Base-by-base conservation (phyloP, 306 rosid genomes). In the Herpetospermum pedunculosum region DNA sequence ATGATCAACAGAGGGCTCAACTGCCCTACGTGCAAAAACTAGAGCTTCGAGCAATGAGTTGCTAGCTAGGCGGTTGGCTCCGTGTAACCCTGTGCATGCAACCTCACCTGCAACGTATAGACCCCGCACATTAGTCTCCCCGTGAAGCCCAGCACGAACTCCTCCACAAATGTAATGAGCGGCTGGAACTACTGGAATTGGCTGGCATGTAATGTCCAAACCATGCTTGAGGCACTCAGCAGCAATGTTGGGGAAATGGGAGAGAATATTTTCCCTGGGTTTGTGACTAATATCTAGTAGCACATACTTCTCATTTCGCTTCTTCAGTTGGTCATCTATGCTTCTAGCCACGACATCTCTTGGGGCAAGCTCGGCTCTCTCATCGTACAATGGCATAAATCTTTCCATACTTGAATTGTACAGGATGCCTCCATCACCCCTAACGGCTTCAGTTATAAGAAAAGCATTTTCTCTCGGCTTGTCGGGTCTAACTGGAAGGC, bases 111-210 rank as follows among this genome's bases (percentile, higher is more conserved):
- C 97, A 41, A 94, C 96, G 50, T 81, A 91, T 54, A 94, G 81
- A 55, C 97, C 97, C 47, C 18, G 73, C 10, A 94, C 95, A 32
- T 91, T 89, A 6, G 98, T 94, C 86, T 94, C 96, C 41, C 96
- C 98, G 32, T 86, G 86, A 58, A 94, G 98, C 63, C 97, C 94
- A 4, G 98, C 92, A 9, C 89, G 89, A 67, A 91, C 97, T 59
- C 97, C 98, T 49, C 98, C 98, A 69, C 98, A 94, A 83, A 94
- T 91, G 84, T 94, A 94, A 84, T 91, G 98, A 74, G 98, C 92
- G 28, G 98, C 98, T 26, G 98, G 98, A 79, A 91, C 96, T 54
- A 91, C 97, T 0, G 97, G 97, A 76, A 94, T 89, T 32, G 98
- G 95, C 77, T 74, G 83, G 50, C 72, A 75, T 23, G 98, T 91